Conservation (phyloP, 2,329 filamentous ascomycete genomes). For the Fusarium begoniae region DNA sequence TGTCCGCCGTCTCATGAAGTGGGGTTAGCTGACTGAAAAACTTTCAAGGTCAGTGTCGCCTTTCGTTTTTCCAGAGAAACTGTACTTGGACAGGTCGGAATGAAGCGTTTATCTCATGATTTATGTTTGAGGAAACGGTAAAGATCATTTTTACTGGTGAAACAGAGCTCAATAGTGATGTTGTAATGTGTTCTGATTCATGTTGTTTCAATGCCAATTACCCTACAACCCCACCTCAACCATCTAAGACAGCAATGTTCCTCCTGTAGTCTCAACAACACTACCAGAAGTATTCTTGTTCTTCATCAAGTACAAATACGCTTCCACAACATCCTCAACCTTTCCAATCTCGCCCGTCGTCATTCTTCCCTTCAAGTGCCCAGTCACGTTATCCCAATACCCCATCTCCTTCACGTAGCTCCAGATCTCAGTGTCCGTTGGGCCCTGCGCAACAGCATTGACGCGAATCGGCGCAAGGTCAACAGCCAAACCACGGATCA, state of each 20-base stretch:
- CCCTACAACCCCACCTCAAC: not conserved
- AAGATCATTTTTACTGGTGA: accelerated
- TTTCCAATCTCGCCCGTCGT: constrained; percentile 22
- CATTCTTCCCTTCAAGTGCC: constrained; percentile 20
- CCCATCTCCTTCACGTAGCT: constrained; percentile 20
- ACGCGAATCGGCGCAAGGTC: constrained; percentile 33
- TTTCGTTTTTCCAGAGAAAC: accelerated
- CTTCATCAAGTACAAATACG: constrained; percentile 39
- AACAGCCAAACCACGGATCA: constrained; percentile 27
- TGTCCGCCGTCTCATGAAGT: not conserved
- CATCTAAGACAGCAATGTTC: constrained; percentile 27
- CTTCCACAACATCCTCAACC: constrained; percentile 33
- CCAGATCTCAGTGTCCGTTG: constrained; percentile 32
- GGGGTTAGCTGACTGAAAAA: accelerated
- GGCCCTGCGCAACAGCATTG: constrained; percentile 30
- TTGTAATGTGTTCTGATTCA: not conserved
- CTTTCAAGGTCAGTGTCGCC: accelerated
- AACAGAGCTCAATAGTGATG: no score
- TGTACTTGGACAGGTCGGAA: no score
- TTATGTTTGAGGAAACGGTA: no score
- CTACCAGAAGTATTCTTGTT: constrained; percentile 34
- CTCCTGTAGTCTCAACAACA: constrained; percentile 32
- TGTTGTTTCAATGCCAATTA: not conserved
- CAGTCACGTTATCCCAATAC: constrained; percentile 28
- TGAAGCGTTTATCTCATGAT: no score